A percentile compares a stretch with the other conserved stretches of the same genome.
Evolutionary conservation across 106 monocot species (phyloP).

Genomic region (Apostasia ramifera): DNA sequence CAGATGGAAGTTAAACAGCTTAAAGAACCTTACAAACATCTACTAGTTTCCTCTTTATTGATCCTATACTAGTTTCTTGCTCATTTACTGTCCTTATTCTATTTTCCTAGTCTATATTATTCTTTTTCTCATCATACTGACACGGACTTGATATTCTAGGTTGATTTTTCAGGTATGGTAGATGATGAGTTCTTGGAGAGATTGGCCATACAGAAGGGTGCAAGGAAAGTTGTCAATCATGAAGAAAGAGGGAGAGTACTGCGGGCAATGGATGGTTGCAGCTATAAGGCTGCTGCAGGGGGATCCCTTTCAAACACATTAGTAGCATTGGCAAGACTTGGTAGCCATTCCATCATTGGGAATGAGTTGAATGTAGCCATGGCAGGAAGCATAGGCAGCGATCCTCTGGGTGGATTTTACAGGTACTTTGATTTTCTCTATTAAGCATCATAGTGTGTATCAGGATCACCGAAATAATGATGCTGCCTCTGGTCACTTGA

Average conservation of each 20-base stretch:
- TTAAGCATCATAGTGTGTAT: neutral
- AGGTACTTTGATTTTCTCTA: conserved; percentile 30
- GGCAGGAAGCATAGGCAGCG: conserved; percentile 91
- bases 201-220: conserved; percentile 78
- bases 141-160: conserved; percentile 24
- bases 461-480: neutral
- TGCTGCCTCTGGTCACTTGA: neutral
- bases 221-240: conserved; percentile 81
- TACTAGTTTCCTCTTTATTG: neutral
- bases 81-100: neutral
- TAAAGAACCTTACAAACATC: neutral
- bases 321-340: conserved; percentile 89
- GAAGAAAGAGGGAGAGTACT: conserved; percentile 90
- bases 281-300: conserved; percentile 95
- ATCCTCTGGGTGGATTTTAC: conserved; percentile 94
- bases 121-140: neutral
- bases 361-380: conserved; percentile 66
- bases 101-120: neutral
- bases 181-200: conserved; percentile 75
- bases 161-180: conserved; percentile 94
- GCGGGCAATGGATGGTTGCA: conserved; percentile 97
- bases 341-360: conserved; percentile 32
- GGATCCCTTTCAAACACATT: conserved; percentile 95
- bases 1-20: neutral
- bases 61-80: neutral